Percentiles rank a stretch among this genome's conserved stretches.
Conservation (phyloP, 2,329 filamentous ascomycete genomes). For the Diaporthe velutina region DNA sequence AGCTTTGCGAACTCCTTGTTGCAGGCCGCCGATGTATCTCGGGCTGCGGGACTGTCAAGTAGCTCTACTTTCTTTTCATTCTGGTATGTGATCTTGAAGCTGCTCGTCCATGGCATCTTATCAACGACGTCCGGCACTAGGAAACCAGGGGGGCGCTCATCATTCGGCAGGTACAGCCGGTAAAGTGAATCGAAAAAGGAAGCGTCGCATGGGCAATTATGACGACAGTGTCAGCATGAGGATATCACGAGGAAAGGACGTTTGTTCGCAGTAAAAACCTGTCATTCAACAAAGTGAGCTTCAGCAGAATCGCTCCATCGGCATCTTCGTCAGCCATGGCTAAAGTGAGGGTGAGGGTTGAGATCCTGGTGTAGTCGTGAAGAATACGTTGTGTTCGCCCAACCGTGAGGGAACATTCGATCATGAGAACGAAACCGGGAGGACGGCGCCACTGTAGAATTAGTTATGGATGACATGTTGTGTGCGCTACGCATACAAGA, state of each 20-base stretch:
- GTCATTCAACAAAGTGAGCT: background rate
- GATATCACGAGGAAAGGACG: background rate
- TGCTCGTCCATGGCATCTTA: constrained; percentile 59
- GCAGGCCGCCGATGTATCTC: constrained; percentile 46
- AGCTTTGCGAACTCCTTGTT: constrained; percentile 55
- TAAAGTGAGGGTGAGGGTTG: background rate
- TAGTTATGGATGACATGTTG: background rate
- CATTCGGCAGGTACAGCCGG: constrained; percentile 55
- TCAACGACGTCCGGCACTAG: constrained; percentile 59
- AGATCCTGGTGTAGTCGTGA: background rate
- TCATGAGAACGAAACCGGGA: background rate
- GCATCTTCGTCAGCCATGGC: background rate
- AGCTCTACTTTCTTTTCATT: constrained; percentile 49
- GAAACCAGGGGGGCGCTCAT: constrained; percentile 63
- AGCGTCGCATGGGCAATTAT: constrained; percentile 59
- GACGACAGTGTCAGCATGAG: background rate
- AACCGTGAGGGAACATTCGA: background rate
- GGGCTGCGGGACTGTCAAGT: constrained; percentile 44
- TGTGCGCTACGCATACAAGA: background rate
- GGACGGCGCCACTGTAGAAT: background rate
- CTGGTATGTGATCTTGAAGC: constrained; percentile 48
- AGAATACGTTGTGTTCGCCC: background rate
- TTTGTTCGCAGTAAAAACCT: background rate
- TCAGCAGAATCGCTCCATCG: background rate
- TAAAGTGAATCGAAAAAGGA: constrained; percentile 49